Conservation (phyloP, 2,329 filamentous ascomycete species). For the Calonectria hongkongensis region DNA sequence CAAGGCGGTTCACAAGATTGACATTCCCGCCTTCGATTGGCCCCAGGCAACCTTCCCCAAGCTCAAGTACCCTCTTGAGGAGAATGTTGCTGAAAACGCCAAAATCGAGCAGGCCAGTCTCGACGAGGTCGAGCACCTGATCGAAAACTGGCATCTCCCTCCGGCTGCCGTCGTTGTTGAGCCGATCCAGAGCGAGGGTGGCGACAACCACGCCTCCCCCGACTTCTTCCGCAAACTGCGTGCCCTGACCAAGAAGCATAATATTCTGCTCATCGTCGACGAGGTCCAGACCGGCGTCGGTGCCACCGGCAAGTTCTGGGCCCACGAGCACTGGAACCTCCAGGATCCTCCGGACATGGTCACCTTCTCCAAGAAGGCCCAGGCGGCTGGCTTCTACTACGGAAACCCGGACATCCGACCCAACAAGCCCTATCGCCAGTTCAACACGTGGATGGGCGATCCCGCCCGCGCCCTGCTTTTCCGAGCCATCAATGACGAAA, state of each 20-base stretch:
- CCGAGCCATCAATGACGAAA: slow-evolving; percentile 89
- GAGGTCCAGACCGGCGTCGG: slow-evolving; percentile 96
- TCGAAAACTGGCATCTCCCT: slow-evolving; percentile 85
- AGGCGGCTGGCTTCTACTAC: slow-evolving; percentile 95
- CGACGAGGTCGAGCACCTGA: slow-evolving; percentile 87
- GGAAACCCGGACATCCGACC: slow-evolving; percentile 86
- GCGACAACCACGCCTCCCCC: slow-evolving; percentile 94
- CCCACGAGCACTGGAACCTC: slow-evolving; percentile 95
- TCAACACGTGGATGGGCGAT: slow-evolving; percentile 99
- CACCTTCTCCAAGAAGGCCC: slow-evolving; percentile 96
- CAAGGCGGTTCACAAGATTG: slow-evolving; percentile 95
- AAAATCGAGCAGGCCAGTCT: slow-evolving; percentile 87
- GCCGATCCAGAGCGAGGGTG: slow-evolving; percentile 94
- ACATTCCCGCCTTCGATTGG: slow-evolving; percentile 97
- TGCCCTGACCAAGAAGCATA: slow-evolving; percentile 84
- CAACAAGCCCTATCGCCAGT: slow-evolving; percentile 96
- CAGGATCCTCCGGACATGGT: slow-evolving; percentile 90
- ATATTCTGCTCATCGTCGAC: slow-evolving; percentile 91
- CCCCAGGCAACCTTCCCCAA: slow-evolving; percentile 90
- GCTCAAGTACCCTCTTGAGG: slow-evolving; percentile 90
- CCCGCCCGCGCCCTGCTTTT: slow-evolving; percentile 89
- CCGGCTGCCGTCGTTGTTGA: slow-evolving; percentile 90
- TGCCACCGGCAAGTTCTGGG: slow-evolving; percentile 96
- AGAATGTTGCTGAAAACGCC: slow-evolving; percentile 87
- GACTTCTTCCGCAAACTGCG: slow-evolving; percentile 91